Conservation (phyloP, 1,139 yeast genomes). For the Nematodospora anomalae region DNA sequence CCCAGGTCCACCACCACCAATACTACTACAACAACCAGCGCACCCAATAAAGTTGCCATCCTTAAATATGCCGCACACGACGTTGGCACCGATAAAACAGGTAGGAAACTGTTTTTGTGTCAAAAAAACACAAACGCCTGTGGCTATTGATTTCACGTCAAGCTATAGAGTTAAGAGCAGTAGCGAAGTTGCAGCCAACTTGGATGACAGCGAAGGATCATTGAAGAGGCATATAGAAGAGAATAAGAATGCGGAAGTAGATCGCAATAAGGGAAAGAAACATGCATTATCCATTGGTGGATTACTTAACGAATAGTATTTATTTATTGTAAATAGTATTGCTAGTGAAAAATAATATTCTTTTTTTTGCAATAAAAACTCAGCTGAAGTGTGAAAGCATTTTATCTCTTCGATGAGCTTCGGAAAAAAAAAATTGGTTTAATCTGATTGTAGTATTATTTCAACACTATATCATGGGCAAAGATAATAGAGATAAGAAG, state of each 20-base stretch:
- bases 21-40: constrained; percentile 8
- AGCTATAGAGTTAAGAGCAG: constrained; percentile 7
- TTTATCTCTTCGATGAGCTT: neutral
- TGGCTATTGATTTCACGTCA: constrained; percentile 36
- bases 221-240: neutral
- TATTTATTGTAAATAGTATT: constrained; percentile 1
- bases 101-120: constrained; percentile 11
- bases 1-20: constrained; percentile 44
- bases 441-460: no score
- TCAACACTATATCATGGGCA: constrained; percentile 30
- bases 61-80: constrained; percentile 3
- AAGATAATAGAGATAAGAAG: constrained; percentile 42
- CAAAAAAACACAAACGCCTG: constrained; percentile 15
- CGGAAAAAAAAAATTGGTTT: no score
- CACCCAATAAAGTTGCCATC: constrained; percentile 9
- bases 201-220: constrained; percentile 3
- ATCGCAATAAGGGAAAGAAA: constrained; percentile 4
- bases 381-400: constrained; percentile 1
- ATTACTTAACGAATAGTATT: constrained; percentile 26
- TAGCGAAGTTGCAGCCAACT: constrained; percentile 10
- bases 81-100: constrained; percentile 16
- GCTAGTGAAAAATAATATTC: neutral
- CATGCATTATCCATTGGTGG: constrained; percentile 37
- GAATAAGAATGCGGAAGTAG: constrained; percentile 5
- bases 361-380: neutral